Base-by-base conservation (phyloP, 345 rosid genomes). In the Hevea brasiliensis region DNA sequence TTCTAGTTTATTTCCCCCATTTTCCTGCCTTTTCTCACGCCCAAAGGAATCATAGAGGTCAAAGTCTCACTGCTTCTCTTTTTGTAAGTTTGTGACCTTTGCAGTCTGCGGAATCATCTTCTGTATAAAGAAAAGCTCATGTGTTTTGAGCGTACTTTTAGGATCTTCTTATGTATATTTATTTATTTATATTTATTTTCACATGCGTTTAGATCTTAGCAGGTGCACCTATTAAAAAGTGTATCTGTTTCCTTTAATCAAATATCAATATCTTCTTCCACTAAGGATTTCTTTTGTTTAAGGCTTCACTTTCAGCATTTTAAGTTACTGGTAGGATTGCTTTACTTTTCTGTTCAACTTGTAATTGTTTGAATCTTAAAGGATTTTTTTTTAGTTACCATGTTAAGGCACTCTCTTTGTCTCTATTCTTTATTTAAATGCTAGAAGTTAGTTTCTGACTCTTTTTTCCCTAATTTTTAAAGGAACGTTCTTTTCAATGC, bases 71-170 rank as follows among this genome's bases (percentile, higher is more conserved):
- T 7, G 50, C 44, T 11, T 68, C 40, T n/a, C n/a, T 67, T 71
- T 77, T 82, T 29, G 51, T 70, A 18, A 26, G 57, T 56, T 74
- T 62, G 42, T 53, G 51, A 8, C 12, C 1, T 8, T 79, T 71
- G 72, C 51, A 73, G 53, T 78, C 73, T 54, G 51, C 56, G 61
- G 61, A 62, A 37, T 69, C 66, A 40, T 57, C 56, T 47, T 71
- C 41, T 58, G 67, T 6, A 21, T 8, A 42, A 60, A 55, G 77
- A 73, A 69, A 74, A 76, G 72, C 74, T 79, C 92, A 89, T 80
- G 93, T 88, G 91, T 73, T 47, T 27, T 42, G 13, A 72, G 84
- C 96, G 89, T 71, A 47, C 76, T 88, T 84, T 78, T 66, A 78
- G 96, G 94, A 92, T 88, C 98, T 83, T 78, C 61, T 56, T 32